Base-by-base conservation (phyloP, 2,329 filamentous ascomycete genomes). In the Hymenoscyphus fraxineus region DNA sequence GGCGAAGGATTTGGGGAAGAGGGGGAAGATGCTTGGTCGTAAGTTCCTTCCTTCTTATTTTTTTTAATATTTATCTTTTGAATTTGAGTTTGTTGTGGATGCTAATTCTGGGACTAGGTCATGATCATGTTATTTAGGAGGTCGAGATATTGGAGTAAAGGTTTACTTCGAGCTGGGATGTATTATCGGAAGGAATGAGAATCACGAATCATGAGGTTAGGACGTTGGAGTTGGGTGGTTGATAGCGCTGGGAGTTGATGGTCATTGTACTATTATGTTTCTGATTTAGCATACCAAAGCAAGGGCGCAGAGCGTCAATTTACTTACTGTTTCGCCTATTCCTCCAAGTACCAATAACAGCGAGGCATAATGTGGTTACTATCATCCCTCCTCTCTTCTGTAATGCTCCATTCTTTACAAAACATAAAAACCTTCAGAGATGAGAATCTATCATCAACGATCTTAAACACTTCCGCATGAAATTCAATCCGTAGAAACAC, bases 1-100 rank as follows among this genome's bases (percentile, higher is more conserved):
- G 72, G 88, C 87, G 0, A 82, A 80, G 70, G 83, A 85, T 71
- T 82, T 90, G 38, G 86, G 84, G 6, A 90, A 88, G 84, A 80
- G 87, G 61, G 87, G 85, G n/a, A 86, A 87, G 76, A 82, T 83
- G n/a, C 82, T 90, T 65, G 88, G 88, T 63, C 84, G 87, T 89
- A 80, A 78, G 84, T 86, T 35, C 7, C n/a, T n/a, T n/a, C n/a
- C n/a, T 16, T n/a, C 6, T 55, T 13, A 12, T 55, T 19, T 27
- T 7, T 22, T 32, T 19, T 47, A 16, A 5, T 47, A 3, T 35
- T 7, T 35, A 35, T 35, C 7, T 35, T 10, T 35, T 35, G 35
- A 35, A 7, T 4, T 44, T 6, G 15, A 6, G 27, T 27, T 27
- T n/a, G 4, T n/a, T 27, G 6, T 13, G 19, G n/a, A 13, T 27